phyloP scores from a whole-genome alignment of 805 yeast species.

The Pichia cabralensis region DNA sequence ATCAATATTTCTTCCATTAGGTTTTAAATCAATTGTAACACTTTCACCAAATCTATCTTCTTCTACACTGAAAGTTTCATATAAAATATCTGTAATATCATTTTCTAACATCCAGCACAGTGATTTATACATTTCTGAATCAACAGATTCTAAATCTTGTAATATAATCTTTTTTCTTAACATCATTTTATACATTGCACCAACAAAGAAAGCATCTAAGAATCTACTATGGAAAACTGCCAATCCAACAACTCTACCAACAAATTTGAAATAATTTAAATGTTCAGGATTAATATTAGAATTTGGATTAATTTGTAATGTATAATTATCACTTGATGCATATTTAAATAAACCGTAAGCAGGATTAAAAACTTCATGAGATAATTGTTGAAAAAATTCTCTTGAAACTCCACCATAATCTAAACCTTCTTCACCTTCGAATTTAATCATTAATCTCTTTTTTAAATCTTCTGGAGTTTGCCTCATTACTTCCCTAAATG shows the following conservation, averaged over 20 bases:
- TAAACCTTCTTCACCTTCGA: slow-evolving; percentile 98
- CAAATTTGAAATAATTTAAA: slow-evolving; percentile 92
- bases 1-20: slow-evolving; percentile 78
- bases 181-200: slow-evolving; percentile 97
- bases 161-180: slow-evolving; percentile 86
- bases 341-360: slow-evolving; percentile 95
- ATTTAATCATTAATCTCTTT: slow-evolving; percentile 95
- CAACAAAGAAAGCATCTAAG: slow-evolving; percentile 96
- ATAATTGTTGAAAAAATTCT: slow-evolving; percentile 90
- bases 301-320: slow-evolving; percentile 95
- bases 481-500: slow-evolving; percentile 97
- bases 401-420: slow-evolving; percentile 99
- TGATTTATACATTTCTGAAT: slow-evolving; percentile 91
- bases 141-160: slow-evolving; percentile 98
- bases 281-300: slow-evolving; percentile 97
- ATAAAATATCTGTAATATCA: slow-evolving; percentile 81
- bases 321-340: slow-evolving; percentile 96
- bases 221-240: slow-evolving; percentile 98
- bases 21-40: slow-evolving; percentile 81
- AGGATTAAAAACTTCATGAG: slow-evolving; percentile 98
- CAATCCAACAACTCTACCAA: slow-evolving; percentile 95
- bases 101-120: slow-evolving; percentile 94
- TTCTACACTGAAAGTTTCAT: slow-evolving; percentile 72
- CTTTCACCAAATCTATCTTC: slow-evolving; percentile 95
- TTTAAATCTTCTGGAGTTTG: slow-evolving; percentile 97